Percentiles rank a stretch among this genome's conserved stretches.
These are phyloP conservation scores for Camelina hispida DNA, from an alignment of 345 rosid genomes.

Conservation along the genomic window DNA sequence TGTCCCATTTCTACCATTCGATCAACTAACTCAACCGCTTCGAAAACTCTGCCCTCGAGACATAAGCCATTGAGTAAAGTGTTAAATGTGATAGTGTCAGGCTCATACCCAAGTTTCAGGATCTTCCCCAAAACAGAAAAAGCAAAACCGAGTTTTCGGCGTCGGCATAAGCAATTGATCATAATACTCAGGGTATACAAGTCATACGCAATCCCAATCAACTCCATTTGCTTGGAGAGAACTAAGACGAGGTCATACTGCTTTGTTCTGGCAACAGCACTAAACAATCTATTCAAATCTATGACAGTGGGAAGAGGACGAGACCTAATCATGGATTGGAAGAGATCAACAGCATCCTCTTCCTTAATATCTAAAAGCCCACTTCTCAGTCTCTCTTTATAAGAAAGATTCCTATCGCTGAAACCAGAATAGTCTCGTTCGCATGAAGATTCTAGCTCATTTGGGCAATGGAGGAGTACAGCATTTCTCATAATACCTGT, in stretches of 20 bases:
- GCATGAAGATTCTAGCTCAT: too few relatives aligned
- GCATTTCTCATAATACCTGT: too few relatives aligned
- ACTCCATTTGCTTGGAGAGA: slow-evolving; percentile 9
- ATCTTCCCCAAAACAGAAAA: background rate
- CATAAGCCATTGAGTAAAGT: background rate
- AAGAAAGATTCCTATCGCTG: background rate
- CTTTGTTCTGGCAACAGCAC: background rate
- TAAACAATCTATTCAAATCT: too few relatives aligned
- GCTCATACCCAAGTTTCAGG: background rate
- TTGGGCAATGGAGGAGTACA: too few relatives aligned
- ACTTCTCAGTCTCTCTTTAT: too few relatives aligned
- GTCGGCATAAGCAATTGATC: slow-evolving; percentile 8
- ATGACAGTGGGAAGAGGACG: too few relatives aligned
- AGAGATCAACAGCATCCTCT: too few relatives aligned
- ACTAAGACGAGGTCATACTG: background rate
- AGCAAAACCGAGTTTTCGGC: background rate
- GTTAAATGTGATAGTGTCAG: background rate
- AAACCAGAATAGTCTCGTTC: slow-evolving; percentile 4
- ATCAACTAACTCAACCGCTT: background rate
- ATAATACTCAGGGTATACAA: background rate
- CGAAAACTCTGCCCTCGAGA: background rate
- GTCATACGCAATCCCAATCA: background rate
- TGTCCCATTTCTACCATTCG: background rate
- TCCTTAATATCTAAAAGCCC: too few relatives aligned
- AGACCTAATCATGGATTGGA: too few relatives aligned